Conservation (phyloP, 441 rosid genomes). For the Adansonia madagascariensis region DNA sequence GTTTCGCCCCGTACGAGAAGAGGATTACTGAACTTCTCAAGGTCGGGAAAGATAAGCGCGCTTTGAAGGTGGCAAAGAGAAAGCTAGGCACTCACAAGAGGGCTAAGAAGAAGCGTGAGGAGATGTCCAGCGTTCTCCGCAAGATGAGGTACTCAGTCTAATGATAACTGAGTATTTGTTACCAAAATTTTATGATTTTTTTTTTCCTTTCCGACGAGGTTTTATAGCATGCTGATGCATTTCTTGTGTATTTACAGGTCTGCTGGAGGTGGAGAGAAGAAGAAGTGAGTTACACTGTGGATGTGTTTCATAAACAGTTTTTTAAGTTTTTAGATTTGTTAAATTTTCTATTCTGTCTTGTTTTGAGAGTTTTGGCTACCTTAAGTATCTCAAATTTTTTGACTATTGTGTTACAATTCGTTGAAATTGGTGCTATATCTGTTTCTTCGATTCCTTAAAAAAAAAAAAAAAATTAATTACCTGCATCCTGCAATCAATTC, state of each 20-base stretch:
- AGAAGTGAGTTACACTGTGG: constrained; percentile 37
- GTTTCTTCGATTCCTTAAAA: too few species aligned
- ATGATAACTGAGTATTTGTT: background rate
- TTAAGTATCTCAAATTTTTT: background rate
- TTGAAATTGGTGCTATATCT: too few species aligned
- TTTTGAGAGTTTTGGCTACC: background rate
- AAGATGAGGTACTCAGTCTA: constrained; percentile 50
- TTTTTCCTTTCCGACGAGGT: background rate
- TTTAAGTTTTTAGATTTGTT: background rate
- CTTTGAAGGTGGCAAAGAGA: constrained; percentile 58
- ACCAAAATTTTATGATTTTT: background rate
- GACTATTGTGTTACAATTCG: too few species aligned
- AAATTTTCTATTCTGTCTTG: background rate
- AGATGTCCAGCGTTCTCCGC: constrained; percentile 56
- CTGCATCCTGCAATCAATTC: too few species aligned
- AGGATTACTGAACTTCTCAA: constrained; percentile 62
- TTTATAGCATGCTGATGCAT: constrained; percentile 9
- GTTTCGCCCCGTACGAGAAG: constrained; percentile 61
- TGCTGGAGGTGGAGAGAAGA: constrained; percentile 52
- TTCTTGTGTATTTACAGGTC: constrained; percentile 35
- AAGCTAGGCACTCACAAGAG: constrained; percentile 63
- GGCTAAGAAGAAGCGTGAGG: constrained; percentile 68
- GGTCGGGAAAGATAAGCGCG: constrained; percentile 70
- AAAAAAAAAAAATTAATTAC: too few species aligned
- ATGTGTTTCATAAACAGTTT: background rate